Evolutionary conservation across 1,139 yeast species (phyloP).

Genomic region (Meyerozyma guilliermondii): DNA sequence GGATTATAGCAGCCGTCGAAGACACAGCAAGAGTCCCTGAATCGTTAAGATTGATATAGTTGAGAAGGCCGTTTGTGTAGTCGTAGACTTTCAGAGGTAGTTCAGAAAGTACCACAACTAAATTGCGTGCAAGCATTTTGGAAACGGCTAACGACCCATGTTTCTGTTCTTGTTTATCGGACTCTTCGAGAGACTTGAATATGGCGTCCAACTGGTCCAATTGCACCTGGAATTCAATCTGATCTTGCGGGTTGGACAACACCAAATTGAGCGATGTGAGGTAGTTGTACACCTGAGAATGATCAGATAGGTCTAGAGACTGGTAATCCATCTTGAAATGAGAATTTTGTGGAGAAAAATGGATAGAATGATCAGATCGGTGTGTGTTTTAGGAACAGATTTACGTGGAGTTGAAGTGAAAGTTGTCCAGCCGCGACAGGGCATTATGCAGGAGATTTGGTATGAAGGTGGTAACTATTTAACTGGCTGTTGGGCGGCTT

Average conservation of each 20-base stretch:
- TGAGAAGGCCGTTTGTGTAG: conserved; percentile 32
- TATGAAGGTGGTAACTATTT: not conserved
- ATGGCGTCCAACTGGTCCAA: conserved; percentile 1
- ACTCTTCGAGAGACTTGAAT: not conserved
- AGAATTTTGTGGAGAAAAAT: not conserved
- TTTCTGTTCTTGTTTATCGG: not conserved
- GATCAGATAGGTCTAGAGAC: not conserved
- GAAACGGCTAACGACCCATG: conserved; percentile 10
- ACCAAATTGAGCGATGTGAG: not conserved
- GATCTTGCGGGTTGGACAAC: not conserved
- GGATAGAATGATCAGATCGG: no score
- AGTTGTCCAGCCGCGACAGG: not conserved
- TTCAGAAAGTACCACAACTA: conserved; percentile 23
- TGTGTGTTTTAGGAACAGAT: not conserved
- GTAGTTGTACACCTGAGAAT: not conserved
- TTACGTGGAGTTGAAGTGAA: not conserved
- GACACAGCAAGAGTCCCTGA: not conserved
- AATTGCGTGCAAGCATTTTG: conserved; percentile 27
- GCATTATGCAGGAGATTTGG: not conserved
- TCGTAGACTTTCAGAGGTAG: conserved; percentile 37
- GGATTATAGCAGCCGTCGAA: conserved; percentile 23
- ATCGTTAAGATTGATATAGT: conserved; percentile 20
- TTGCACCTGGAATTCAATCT: not conserved
- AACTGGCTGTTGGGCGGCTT: not conserved
- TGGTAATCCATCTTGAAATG: not conserved